A percentile compares a stretch with the other conserved stretches of the same genome.
phyloP scores from a whole-genome alignment of 2,329 filamentous ascomycete genomes.

The Aspergillus terreus region DNA sequence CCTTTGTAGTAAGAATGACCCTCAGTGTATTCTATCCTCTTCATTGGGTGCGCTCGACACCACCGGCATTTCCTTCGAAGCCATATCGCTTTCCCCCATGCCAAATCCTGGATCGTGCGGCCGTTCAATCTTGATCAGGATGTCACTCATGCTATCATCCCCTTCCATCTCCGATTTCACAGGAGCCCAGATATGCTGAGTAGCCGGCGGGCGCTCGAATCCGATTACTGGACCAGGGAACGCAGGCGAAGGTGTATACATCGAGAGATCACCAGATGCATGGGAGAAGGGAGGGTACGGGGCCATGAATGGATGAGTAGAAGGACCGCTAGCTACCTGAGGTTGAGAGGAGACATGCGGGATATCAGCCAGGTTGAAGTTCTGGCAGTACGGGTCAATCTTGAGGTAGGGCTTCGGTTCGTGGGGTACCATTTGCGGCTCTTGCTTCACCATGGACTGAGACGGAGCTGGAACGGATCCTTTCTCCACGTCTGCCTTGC shows the following conservation, averaged over 20 bases:
- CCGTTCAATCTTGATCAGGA: constrained; percentile 21
- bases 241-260: constrained; percentile 8
- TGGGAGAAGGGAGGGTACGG: constrained; percentile 12
- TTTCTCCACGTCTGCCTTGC: constrained; percentile 13
- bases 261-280: constrained; percentile 16
- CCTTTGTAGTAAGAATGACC: background rate
- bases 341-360: constrained; percentile 6
- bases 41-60: background rate
- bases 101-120: background rate
- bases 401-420: constrained; percentile 21
- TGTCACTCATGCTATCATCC: constrained; percentile 10
- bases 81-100: background rate
- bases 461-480: constrained; percentile 5
- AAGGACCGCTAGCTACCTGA: constrained; percentile 5
- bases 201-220: background rate
- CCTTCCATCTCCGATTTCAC: constrained; percentile 21
- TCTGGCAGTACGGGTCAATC: constrained; percentile 15
- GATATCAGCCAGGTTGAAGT: constrained; percentile 10
- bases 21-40: background rate
- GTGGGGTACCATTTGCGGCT: constrained; percentile 1
- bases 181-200: constrained; percentile 17
- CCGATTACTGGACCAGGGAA: constrained; percentile 2
- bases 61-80: background rate
- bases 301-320: constrained; percentile 5
- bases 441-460: constrained; percentile 13